phyloP scores from a whole-genome alignment of 73 alveolate genomes.

The Tetrahymena elliotti region DNA sequence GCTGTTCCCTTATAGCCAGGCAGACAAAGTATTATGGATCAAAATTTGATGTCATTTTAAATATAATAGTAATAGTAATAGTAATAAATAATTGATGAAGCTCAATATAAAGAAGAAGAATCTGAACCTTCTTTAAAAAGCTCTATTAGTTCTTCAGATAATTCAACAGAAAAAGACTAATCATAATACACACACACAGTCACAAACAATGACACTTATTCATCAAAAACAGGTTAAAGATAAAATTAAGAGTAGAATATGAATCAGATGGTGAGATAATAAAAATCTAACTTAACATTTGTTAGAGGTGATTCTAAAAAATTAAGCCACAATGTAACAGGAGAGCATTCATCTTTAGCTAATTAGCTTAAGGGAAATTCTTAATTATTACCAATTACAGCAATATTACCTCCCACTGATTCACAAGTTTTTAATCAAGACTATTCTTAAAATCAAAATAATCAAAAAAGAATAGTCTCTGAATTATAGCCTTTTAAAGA shows the following conservation, averaged over 20 bases:
- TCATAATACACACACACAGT: not conserved
- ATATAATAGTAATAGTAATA: not conserved
- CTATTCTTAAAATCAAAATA: not conserved
- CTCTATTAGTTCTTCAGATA: not conserved
- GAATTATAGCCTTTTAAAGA: not conserved
- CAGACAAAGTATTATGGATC: not conserved
- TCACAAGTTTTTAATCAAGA: not conserved
- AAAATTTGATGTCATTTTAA: not conserved
- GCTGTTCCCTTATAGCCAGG: not conserved
- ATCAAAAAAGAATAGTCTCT: not conserved
- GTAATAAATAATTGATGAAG: not conserved
- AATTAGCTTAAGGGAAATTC: not conserved
- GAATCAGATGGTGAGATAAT: not conserved
- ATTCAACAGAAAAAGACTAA: not conserved
- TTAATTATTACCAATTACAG: not conserved
- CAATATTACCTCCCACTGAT: not conserved
- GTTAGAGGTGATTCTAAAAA: not conserved
- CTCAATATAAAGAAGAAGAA: not conserved
- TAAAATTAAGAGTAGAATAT: not conserved
- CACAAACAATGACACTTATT: not conserved
- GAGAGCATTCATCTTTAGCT: not conserved
- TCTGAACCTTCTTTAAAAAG: not conserved
- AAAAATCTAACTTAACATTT: not conserved
- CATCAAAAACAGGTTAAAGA: not conserved
- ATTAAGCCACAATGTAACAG: not conserved